Conservation (phyloP, 805 yeast species). For the Pichia manshurica region DNA sequence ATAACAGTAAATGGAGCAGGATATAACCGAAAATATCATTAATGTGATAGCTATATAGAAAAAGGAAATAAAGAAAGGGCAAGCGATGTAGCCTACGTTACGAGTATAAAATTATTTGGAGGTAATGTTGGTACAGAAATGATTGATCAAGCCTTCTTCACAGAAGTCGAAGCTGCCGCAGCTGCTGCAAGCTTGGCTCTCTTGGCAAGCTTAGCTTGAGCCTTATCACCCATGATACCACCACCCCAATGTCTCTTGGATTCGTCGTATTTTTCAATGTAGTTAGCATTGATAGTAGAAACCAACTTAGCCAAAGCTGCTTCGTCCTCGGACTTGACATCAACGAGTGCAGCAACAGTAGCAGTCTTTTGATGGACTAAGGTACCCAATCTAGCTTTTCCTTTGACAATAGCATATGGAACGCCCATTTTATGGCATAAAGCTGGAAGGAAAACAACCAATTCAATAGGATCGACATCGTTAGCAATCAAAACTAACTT, state of each 20-base stretch:
- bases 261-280: slow-evolving; percentile 90
- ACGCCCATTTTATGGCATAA: slow-evolving; percentile 99
- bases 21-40: no score
- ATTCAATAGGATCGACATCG: slow-evolving; percentile 98
- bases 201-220: slow-evolving; percentile 79
- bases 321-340: slow-evolving; percentile 91
- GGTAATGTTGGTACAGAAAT: not conserved
- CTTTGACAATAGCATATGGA: slow-evolving; percentile 97
- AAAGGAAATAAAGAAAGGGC: not conserved
- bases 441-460: slow-evolving; percentile 96
- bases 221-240: slow-evolving; percentile 95
- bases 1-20: no score
- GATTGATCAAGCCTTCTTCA: slow-evolving; percentile 6
- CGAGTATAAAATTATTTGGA: no score
- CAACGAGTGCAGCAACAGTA: slow-evolving; percentile 95
- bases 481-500: slow-evolving; percentile 95
- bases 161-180: slow-evolving; percentile 61
- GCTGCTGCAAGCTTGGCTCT: slow-evolving; percentile 45
- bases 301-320: slow-evolving; percentile 89
- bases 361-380: slow-evolving; percentile 97
- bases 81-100: no score
- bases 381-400: slow-evolving; percentile 98
- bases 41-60: no score
- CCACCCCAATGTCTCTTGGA: slow-evolving; percentile 99
- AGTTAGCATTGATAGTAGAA: slow-evolving; percentile 91